Percentiles rank a stretch among this genome's conserved stretches.
Evolutionary conservation across 1,284 basidiomycete genomes (phyloP).

Genomic region (Puccinia sorghi): DNA sequence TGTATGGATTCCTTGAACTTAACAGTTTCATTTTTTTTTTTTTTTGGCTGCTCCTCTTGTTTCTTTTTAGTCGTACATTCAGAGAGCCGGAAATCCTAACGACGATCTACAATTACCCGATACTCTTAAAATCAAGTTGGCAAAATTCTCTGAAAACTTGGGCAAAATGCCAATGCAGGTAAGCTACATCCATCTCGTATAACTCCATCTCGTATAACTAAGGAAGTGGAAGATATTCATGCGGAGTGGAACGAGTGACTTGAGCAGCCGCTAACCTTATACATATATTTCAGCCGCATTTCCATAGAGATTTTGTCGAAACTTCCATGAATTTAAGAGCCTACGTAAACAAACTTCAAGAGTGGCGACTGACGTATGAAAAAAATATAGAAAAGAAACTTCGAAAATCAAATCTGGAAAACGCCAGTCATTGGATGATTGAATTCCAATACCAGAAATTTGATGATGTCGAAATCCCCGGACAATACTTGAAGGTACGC

Average conservation of each 20-base stretch:
- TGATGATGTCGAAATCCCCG: conserved; percentile 97
- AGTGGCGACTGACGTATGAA: conserved; percentile 93
- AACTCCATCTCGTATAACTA: too few species aligned
- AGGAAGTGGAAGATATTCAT: not conserved
- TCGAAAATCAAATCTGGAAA: conserved; percentile 81
- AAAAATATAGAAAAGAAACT: conserved; percentile 77
- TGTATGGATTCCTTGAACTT: not conserved
- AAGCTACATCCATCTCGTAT: conserved; percentile 62
- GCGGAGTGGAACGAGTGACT: conserved; percentile 28
- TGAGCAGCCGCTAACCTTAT: conserved; percentile 49
- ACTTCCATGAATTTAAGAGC: conserved; percentile 79
- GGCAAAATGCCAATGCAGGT: conserved; percentile 40
- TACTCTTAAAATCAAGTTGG: conserved; percentile 34
- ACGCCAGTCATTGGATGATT: conserved; percentile 87
- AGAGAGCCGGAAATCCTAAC: conserved; percentile 40
- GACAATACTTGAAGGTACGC: conserved; percentile 89
- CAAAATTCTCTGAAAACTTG: conserved; percentile 17
- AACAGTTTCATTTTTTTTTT: not conserved
- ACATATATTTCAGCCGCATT: conserved; percentile 67
- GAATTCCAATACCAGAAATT: conserved; percentile 99
- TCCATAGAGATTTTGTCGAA: conserved; percentile 86
- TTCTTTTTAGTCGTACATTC: conserved; percentile 37
- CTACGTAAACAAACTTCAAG: conserved; percentile 84
- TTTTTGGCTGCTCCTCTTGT: not conserved
- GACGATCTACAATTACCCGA: conserved; percentile 48